phyloP scores from a whole-genome alignment of 805 yeast species.

The Kluyveromyces nonfermentans region DNA sequence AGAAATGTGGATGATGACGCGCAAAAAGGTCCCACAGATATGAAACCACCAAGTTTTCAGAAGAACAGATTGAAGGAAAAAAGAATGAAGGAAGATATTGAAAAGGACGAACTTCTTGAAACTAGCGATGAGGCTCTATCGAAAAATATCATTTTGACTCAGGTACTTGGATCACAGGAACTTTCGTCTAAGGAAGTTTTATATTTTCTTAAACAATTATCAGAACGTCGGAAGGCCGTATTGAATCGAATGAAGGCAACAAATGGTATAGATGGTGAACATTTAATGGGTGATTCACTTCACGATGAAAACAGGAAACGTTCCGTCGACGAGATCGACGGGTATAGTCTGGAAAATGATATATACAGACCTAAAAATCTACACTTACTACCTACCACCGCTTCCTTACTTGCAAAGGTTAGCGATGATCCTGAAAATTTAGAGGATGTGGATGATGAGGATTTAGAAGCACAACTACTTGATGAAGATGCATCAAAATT shows the following conservation, averaged over 20 bases:
- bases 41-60: conserved; percentile 78
- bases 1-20: conserved; percentile 36
- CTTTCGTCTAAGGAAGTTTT: conserved; percentile 39
- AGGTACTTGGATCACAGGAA: conserved; percentile 36
- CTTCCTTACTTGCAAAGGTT: conserved; percentile 41
- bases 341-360: conserved; percentile 31
- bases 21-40: conserved; percentile 27
- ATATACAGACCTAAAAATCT: conserved; percentile 47
- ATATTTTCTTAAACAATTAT: conserved; percentile 26
- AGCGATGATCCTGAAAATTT: conserved; percentile 53
- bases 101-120: conserved; percentile 18
- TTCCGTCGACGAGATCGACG: conserved; percentile 27
- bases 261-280: conserved; percentile 26
- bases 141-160: conserved; percentile 36
- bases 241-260: conserved; percentile 22
- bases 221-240: conserved; percentile 23
- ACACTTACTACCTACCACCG: conserved; percentile 48
- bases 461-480: conserved; percentile 51
- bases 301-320: conserved; percentile 5
- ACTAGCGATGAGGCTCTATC: conserved; percentile 33
- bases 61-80: conserved; percentile 48
- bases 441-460: conserved; percentile 80
- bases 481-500: conserved; percentile 58
- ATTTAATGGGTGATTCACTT: conserved; percentile 11
- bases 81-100: conserved; percentile 30